Percentiles rank a stretch among this genome's conserved stretches.
Evolutionary conservation across 805 yeast genomes (phyloP).

Genomic region (Yarrowia keelungensis): DNA sequence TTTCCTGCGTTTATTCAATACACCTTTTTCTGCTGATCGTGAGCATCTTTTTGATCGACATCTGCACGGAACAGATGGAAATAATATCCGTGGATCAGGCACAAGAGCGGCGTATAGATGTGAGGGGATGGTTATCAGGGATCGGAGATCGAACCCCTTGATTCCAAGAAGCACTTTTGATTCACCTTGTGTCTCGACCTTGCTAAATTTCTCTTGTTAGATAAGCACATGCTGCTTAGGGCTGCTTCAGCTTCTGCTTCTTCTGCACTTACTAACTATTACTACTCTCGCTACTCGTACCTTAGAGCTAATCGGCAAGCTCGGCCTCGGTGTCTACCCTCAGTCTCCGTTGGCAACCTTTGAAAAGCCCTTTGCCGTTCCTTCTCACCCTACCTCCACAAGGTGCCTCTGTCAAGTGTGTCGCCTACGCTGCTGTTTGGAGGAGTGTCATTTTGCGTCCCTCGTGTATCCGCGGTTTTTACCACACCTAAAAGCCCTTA

Average conservation of each 20-base stretch:
- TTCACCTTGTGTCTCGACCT: no score
- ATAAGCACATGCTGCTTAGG: no score
- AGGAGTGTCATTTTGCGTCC: constrained; percentile 1
- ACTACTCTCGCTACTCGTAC: no score
- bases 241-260: no score
- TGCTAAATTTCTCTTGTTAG: no score
- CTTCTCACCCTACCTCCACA: constrained; percentile 2
- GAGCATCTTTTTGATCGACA: constrained; percentile 6
- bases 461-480: constrained; percentile 13
- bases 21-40: constrained; percentile 11
- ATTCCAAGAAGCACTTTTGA: no score
- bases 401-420: not conserved
- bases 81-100: not conserved
- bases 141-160: no score
- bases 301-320: not conserved
- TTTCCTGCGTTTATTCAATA: constrained; percentile 11
- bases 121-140: no score
- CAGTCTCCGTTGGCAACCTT: not conserved
- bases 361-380: not conserved
- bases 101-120: no score
- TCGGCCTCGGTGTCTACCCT: not conserved
- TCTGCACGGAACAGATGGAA: constrained; percentile 1
- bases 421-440: not conserved
- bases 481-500: constrained; percentile 8
- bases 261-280: no score